Evolutionary conservation across 208 protist species (phyloP).

Genomic region (Strigomonas culicis): DNA sequence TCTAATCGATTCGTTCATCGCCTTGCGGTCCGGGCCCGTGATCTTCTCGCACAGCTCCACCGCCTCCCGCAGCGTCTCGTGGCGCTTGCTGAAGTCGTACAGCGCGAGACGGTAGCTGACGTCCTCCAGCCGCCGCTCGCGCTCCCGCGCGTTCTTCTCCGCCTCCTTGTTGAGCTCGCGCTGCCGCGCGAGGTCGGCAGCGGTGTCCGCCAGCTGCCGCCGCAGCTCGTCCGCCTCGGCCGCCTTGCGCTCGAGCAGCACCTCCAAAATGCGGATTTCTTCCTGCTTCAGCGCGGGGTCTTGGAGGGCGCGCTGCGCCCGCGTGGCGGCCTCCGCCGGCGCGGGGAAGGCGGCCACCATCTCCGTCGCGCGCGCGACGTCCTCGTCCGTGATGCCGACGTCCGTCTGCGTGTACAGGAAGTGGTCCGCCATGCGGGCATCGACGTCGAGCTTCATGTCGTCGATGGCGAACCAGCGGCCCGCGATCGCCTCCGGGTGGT

Average conservation of each 20-base stretch:
- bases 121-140: slow-evolving; percentile 48
- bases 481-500: slow-evolving; percentile 68
- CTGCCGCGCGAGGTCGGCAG: slow-evolving; percentile 22
- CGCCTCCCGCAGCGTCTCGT: slow-evolving; percentile 38
- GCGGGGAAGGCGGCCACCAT: slow-evolving; percentile 30
- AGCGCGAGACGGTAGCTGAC: slow-evolving; percentile 64
- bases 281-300: slow-evolving; percentile 69
- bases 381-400: slow-evolving; percentile 51
- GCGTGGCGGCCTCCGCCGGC: slow-evolving; percentile 24
- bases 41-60: slow-evolving; percentile 36
- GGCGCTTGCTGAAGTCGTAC: slow-evolving; percentile 57
- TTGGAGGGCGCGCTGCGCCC: slow-evolving; percentile 30
- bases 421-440: slow-evolving; percentile 67
- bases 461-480: slow-evolving; percentile 86
- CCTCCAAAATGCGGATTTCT: slow-evolving; percentile 58
- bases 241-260: slow-evolving; percentile 21
- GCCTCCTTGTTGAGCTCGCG: slow-evolving; percentile 16
- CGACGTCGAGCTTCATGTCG: slow-evolving; percentile 87
- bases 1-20: slow-evolving; percentile 50
- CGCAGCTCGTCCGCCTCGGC: slow-evolving; percentile 12
- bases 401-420: slow-evolving; percentile 79
- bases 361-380: slow-evolving; percentile 37
- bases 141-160: slow-evolving; percentile 33
- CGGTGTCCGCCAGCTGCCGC: slow-evolving; percentile 14
- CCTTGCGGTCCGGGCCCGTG: slow-evolving; percentile 47